A percentile compares a stretch with the other conserved stretches of the same genome.
Evolutionary conservation across 108 stramenopile species (phyloP).

Genomic region (Bacterosira constricta): DNA sequence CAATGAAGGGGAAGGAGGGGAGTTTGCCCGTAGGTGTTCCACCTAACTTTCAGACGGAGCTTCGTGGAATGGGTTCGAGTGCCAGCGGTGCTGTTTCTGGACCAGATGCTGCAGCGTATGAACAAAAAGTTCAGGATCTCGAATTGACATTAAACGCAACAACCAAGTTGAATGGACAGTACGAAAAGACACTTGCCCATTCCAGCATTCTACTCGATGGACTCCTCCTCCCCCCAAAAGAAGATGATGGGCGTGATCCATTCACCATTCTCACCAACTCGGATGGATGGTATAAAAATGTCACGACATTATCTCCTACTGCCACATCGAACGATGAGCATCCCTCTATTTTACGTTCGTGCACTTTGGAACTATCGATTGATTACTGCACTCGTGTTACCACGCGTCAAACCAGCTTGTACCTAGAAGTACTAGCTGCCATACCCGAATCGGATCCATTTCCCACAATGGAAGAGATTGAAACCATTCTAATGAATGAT

Average conservation of each 20-base stretch:
- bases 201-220: slow-evolving; percentile 56
- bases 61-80: slow-evolving; percentile 22
- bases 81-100: background rate
- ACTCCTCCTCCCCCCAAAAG: slow-evolving; percentile 52
- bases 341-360: slow-evolving; percentile 54
- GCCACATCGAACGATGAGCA: slow-evolving; percentile 27
- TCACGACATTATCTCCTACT: slow-evolving; percentile 19
- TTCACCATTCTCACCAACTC: slow-evolving; percentile 49
- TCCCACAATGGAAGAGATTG: slow-evolving; percentile 52
- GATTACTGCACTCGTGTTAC: slow-evolving; percentile 79
- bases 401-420: slow-evolving; percentile 44
- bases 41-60: slow-evolving; percentile 31
- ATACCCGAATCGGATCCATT: slow-evolving; percentile 50
- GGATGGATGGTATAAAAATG: slow-evolving; percentile 54
- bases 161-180: slow-evolving; percentile 37
- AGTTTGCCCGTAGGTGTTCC: slow-evolving; percentile 56
- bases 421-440: slow-evolving; percentile 48
- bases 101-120: background rate
- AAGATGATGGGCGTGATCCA: slow-evolving; percentile 34
- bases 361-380: slow-evolving; percentile 62
- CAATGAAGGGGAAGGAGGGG: slow-evolving; percentile 2
- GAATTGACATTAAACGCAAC: slow-evolving; percentile 48
- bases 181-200: slow-evolving; percentile 47
- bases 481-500: slow-evolving; percentile 31
- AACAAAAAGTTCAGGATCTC: slow-evolving; percentile 22